Base-by-base conservation (phyloP, 2,329 filamentous ascomycete genomes). In the Didymella keratinophila region DNA sequence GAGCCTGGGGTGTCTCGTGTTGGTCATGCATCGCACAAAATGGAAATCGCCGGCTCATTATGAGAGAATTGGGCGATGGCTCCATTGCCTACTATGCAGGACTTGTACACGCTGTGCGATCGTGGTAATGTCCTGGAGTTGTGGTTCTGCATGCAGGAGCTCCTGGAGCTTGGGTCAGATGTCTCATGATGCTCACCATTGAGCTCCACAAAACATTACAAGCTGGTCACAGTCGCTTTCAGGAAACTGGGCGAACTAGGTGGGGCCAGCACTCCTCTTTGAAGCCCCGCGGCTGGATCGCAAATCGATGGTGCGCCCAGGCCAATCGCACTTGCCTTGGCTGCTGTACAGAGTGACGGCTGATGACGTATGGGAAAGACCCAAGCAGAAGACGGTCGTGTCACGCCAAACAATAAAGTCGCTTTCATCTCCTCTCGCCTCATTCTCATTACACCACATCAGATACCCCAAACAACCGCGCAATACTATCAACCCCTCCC, bases 401-500 rank as follows among this genome's bases (percentile, higher is more conserved):
- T 53, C 56, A 58, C 50, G 50, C 47, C 52, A 60, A 56, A 56
- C 46, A 60, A 60, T 60, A 60, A 60, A 60, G 57, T 18, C 43
- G 52, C 57, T 48, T 55, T 60, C 39, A 28, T 58, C 56, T 46
- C 53, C 56, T 27, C 57, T 37, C 52, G 57, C 52, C 52, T 47
- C 36, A 25, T 52, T 37, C 32, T 48, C 47, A 27, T 27, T 48
- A 50, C 47, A 55, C 48, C 52, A 47, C 57, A 52, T 37, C 52
- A 55, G 51, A 60, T 60, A 60, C 57, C 56, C 52, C 56, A 58
- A 51, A 58, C 41, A 41, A 45, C 51, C 57, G 43, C 47, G 23
- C 52, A 43, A 52, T 43, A 43, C 43, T 44, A 51, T 18, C 41
- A 36, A 57, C 18, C 28, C 37, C 43, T 48, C 36, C 63, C 65